Evolutionary conservation across 2,329 filamentous ascomycete species (phyloP).

Genomic region (Xylaria hypoxylon): DNA sequence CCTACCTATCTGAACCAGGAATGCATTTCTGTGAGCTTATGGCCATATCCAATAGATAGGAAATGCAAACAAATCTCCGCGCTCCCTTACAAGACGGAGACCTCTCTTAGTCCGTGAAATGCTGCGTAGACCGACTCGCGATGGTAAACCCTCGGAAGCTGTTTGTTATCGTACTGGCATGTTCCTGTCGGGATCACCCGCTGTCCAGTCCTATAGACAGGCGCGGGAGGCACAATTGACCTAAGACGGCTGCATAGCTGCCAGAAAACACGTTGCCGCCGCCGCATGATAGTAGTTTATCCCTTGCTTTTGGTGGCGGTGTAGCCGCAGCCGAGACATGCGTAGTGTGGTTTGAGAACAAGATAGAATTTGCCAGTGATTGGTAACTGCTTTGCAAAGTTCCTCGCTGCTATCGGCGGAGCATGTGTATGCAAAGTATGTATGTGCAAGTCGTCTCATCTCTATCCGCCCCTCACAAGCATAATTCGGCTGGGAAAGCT

Average conservation of each 20-base stretch:
- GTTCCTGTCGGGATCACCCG: slow-evolving; percentile 28
- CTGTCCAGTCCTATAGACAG: background rate
- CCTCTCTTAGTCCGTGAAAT: slow-evolving; percentile 21
- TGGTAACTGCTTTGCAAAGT: background rate
- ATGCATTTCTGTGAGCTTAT: background rate
- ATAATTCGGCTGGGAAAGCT: background rate
- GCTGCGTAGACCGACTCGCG: background rate
- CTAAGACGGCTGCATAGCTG: background rate
- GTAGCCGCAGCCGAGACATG: background rate
- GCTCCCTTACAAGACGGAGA: background rate
- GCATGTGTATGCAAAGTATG: background rate
- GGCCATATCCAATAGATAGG: slow-evolving; percentile 8
- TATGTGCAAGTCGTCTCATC: slow-evolving; percentile 2
- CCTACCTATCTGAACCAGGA: background rate
- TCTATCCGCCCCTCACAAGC: background rate
- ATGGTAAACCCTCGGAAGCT: background rate
- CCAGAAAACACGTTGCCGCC: slow-evolving; percentile 4
- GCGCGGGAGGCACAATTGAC: background rate
- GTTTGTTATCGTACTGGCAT: slow-evolving; percentile 8
- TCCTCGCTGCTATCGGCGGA: background rate
- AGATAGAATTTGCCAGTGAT: background rate
- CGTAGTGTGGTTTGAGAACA: background rate
- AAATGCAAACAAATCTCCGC: background rate
- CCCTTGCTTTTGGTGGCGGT: background rate
- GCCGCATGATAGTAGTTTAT: background rate